Conservation (phyloP, 495 filamentous ascomycete species). For the Entonaema liquescens region DNA sequence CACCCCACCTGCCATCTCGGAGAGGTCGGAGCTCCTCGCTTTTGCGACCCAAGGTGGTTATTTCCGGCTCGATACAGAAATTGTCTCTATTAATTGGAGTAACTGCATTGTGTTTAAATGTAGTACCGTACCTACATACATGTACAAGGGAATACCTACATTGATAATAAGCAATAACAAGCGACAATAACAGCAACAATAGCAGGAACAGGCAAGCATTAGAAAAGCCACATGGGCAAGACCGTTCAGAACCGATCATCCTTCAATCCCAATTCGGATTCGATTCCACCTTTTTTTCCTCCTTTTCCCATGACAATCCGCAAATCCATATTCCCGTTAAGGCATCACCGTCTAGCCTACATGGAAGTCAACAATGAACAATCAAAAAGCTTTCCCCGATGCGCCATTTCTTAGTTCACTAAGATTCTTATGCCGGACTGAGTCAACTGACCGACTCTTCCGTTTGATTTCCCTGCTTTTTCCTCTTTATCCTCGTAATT, state of each 20-base stretch:
- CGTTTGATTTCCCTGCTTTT: conserved; percentile 14
- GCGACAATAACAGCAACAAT: neutral
- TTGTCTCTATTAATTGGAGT: neutral
- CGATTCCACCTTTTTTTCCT: neutral
- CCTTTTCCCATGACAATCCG: neutral
- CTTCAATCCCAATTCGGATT: neutral
- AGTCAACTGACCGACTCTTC: conserved; percentile 29
- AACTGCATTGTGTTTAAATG: neutral
- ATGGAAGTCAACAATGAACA: neutral
- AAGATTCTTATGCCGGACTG: conserved; percentile 22
- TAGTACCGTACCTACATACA: conserved; percentile 14
- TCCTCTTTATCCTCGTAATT: conserved; percentile 1
- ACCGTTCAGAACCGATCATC: neutral
- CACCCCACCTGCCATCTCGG: conserved; percentile 18
- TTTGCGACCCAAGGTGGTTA: conserved; percentile 16
- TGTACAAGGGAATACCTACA: neutral
- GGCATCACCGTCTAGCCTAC: neutral
- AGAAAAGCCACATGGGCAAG: neutral
- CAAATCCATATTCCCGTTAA: neutral
- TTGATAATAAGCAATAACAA: neutral
- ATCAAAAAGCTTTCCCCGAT: conserved; percentile 12
- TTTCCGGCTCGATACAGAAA: conserved; percentile 23
- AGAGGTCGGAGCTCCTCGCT: conserved; percentile 28
- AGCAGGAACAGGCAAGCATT: neutral
- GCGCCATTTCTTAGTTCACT: conserved; percentile 23